These are phyloP conservation scores for Vigna nakashimae DNA, from an alignment of 306 rosid genomes.

Conservation along the genomic window DNA sequence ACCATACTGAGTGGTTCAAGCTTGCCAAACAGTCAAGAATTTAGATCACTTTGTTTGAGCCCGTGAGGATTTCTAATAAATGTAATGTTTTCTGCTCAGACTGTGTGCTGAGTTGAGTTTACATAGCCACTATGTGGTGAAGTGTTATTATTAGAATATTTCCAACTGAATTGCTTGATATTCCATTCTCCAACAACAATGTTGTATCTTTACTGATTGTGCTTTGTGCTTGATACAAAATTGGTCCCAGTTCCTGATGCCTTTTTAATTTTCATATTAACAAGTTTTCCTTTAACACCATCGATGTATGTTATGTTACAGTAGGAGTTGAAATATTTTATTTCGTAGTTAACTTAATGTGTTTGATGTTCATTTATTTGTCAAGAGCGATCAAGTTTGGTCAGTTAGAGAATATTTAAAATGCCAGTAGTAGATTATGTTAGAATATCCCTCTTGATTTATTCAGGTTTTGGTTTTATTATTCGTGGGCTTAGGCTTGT, in stretches of 20 bases:
- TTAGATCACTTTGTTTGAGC: constrained; percentile 46
- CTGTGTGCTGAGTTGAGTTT: constrained; percentile 57
- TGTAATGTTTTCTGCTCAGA: constrained; percentile 64
- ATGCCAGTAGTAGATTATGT: constrained; percentile 7
- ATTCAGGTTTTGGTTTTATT: neutral
- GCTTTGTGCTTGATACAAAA: constrained; percentile 32
- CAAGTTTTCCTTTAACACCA: constrained; percentile 36
- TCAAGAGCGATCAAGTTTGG: too few species aligned
- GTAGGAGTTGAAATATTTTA: constrained; percentile 17
- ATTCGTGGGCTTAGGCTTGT: neutral
- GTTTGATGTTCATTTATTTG: neutral
- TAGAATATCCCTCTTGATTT: neutral
- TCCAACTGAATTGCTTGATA: constrained; percentile 34
- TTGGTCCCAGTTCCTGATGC: constrained; percentile 27
- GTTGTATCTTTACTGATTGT: constrained; percentile 41
- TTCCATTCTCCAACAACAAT: constrained; percentile 39
- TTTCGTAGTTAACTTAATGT: constrained; percentile 21
- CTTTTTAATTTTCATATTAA: constrained; percentile 30
- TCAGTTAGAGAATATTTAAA: neutral
- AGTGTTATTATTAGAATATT: constrained; percentile 41
- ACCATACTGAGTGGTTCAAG: constrained; percentile 98
- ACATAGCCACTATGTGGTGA: constrained; percentile 47
- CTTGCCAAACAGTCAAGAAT: constrained; percentile 68
- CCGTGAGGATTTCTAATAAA: constrained; percentile 44
- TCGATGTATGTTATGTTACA: constrained; percentile 5